phyloP scores from a whole-genome alignment of 192 early-diverging fungal genomes.

The Coemansia sp. region DNA sequence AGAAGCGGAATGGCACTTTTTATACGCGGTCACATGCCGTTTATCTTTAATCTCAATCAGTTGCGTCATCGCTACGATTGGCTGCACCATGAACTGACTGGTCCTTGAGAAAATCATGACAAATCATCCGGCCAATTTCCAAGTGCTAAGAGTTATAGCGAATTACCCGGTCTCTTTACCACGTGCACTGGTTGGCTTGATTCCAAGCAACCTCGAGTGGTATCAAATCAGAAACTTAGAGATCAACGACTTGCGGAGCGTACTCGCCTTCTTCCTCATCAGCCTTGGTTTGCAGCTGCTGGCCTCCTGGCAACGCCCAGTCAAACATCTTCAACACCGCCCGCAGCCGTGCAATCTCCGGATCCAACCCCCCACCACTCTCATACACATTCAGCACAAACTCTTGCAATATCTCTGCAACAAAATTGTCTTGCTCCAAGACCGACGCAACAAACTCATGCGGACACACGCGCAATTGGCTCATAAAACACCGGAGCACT shows the following conservation, averaged over 20 bases:
- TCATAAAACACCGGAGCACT: constrained; percentile 49
- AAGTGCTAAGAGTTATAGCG: background rate
- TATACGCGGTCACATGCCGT: background rate
- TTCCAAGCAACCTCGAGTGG: too few species aligned
- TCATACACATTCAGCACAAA: constrained; percentile 44
- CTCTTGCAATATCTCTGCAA: constrained; percentile 34
- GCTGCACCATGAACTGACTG: background rate
- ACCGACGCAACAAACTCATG: constrained; percentile 33
- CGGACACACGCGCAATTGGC: constrained; percentile 20
- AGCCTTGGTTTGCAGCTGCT: constrained; percentile 48
- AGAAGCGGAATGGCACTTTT: background rate
- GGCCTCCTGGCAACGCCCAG: constrained; percentile 63
- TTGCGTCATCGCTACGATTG: background rate
- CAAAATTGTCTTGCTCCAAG: constrained; percentile 38
- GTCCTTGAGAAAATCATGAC: background rate
- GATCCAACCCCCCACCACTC: constrained; percentile 33
- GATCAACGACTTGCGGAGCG: constrained; percentile 67
- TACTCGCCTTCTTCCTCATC: constrained; percentile 66
- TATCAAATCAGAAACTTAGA: background rate
- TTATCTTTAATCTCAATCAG: constrained; percentile 19
- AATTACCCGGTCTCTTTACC: too few species aligned
- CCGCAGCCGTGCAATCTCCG: constrained; percentile 52
- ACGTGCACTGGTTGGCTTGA: too few species aligned
- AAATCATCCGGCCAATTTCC: background rate
- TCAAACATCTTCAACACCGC: constrained; percentile 58